Conservation (phyloP, 192 early-diverging fungal genomes). For the Podila minutissima region DNA sequence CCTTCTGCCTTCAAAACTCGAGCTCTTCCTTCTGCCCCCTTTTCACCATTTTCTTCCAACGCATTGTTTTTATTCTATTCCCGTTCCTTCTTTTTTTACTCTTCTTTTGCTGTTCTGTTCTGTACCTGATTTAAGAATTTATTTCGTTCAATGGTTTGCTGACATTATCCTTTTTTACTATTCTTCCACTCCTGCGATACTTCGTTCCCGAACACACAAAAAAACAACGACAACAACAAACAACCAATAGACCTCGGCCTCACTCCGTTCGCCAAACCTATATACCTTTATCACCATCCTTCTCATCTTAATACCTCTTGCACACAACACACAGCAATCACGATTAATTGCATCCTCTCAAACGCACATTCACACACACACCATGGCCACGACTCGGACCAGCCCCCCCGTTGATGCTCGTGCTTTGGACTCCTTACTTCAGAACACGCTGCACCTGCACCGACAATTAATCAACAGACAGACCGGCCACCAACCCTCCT, state of each 20-base stretch:
- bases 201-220: background rate
- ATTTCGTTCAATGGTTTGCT: too few species aligned
- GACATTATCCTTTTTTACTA: background rate
- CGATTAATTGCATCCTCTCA: background rate
- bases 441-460: conserved; percentile 14
- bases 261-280: too few species aligned
- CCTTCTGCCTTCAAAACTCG: background rate
- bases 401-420: conserved; percentile 11
- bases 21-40: background rate
- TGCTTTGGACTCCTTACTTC: conserved; percentile 25
- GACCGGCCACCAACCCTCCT: background rate
- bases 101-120: background rate
- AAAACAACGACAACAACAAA: background rate
- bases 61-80: background rate
- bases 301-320: too few species aligned
- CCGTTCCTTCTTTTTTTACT: background rate
- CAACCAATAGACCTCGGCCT: too few species aligned
- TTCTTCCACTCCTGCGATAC: background rate
- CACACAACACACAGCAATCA: too few species aligned
- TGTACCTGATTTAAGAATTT: too few species aligned
- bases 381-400: background rate
- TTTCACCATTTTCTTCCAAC: background rate
- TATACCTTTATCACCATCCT: too few species aligned
- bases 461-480: background rate
- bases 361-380: background rate